Evolutionary conservation across 345 rosid species (phyloP).

Genomic region (Hypericum perforatum): DNA sequence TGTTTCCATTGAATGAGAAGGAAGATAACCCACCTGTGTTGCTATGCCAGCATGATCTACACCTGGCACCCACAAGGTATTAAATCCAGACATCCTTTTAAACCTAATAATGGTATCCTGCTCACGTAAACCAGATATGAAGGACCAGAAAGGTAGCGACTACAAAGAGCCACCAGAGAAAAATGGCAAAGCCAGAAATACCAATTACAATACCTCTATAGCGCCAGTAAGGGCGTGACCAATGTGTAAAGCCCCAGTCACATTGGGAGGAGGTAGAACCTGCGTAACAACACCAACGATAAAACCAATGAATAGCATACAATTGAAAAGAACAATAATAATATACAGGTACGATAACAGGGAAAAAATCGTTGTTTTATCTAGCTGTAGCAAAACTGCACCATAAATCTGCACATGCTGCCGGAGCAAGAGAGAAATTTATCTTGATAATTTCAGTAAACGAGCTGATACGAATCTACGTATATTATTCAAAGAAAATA

Average conservation of each 20-base stretch:
- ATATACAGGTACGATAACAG: too few relatives aligned
- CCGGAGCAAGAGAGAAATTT: too few relatives aligned
- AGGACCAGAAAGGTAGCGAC: not conserved
- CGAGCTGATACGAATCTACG: too few relatives aligned
- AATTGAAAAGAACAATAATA: too few relatives aligned
- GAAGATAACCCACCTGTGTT: conserved; percentile 54
- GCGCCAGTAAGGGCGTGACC: conserved; percentile 96
- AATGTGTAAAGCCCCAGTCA: conserved; percentile 90
- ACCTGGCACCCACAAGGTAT: conserved; percentile 93
- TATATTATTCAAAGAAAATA: too few relatives aligned
- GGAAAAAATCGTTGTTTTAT: too few relatives aligned
- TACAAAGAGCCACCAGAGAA: not conserved
- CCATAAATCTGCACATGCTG: too few relatives aligned
- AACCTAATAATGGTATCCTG: conserved; percentile 91
- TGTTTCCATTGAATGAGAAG: not conserved
- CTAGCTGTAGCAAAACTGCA: too few relatives aligned
- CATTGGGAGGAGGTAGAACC: conserved; percentile 99
- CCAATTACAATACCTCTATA: conserved; percentile 42
- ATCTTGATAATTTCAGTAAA: too few relatives aligned
- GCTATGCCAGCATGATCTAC: conserved; percentile 98
- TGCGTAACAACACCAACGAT: conserved; percentile 18
- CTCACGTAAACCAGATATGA: conserved; percentile 5
- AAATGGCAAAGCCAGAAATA: conserved; percentile 1
- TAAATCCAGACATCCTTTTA: conserved; percentile 93
- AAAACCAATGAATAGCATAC: too few relatives aligned